Evolutionary conservation across 2,329 filamentous ascomycete species (phyloP).

Genomic region (Verticillium klebahnii): DNA sequence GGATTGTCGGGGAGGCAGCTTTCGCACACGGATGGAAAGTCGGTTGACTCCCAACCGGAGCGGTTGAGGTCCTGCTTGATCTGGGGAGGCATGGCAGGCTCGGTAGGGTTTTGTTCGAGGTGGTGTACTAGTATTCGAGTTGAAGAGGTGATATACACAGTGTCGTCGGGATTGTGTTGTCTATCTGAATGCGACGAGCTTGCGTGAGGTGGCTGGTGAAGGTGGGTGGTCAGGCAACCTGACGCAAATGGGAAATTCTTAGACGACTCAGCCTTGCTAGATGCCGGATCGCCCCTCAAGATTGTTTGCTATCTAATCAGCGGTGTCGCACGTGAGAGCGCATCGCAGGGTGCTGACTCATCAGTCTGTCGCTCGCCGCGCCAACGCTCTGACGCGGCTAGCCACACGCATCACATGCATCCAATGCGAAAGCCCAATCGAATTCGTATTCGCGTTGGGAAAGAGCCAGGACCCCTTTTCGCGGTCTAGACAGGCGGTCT

Average conservation of each 20-base stretch:
- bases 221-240: not conserved
- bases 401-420: not conserved
- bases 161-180: not conserved
- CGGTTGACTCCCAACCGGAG: slow-evolving; percentile 91
- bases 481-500: not conserved
- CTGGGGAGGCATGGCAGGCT: slow-evolving; percentile 67
- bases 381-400: not conserved
- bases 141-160: not conserved
- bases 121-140: not conserved
- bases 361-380: not conserved
- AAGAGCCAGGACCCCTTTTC: not conserved
- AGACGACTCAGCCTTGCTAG: not conserved
- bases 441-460: slow-evolving; percentile 5
- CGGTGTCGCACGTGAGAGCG: not conserved
- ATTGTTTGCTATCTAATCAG: not conserved
- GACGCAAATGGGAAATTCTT: not conserved
- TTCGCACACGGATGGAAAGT: slow-evolving; percentile 86
- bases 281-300: not conserved
- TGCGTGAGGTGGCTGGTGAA: not conserved
- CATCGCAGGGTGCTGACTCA: not conserved
- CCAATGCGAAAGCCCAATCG: not conserved
- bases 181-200: not conserved
- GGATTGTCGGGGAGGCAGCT: slow-evolving; percentile 94
- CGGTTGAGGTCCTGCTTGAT: slow-evolving; percentile 96
- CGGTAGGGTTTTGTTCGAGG: not conserved